phyloP scores from a whole-genome alignment of 345 rosid genomes.

The Limnanthes douglasii region DNA sequence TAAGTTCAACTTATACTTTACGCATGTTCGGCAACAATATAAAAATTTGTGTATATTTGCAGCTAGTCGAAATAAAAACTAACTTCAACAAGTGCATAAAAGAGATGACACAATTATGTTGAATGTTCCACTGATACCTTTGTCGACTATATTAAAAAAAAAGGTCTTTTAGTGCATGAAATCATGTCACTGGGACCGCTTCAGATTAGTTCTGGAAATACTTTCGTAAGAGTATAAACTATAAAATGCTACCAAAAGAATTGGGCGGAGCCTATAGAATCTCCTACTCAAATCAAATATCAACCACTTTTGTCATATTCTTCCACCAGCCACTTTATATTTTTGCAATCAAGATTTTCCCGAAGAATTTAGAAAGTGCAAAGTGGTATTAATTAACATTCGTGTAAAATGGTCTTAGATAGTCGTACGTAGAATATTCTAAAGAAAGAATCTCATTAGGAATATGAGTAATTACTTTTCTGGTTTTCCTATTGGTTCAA shows the following conservation, averaged over 20 bases:
- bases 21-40: constrained; percentile 1
- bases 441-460: too few relatives aligned
- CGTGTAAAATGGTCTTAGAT: too few relatives aligned
- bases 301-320: too few relatives aligned
- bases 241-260: not conserved
- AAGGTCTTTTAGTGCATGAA: constrained; percentile 87
- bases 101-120: constrained; percentile 27
- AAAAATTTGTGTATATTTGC: not conserved
- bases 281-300: too few relatives aligned
- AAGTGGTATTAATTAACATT: too few relatives aligned
- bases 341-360: too few relatives aligned
- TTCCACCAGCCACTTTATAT: too few relatives aligned
- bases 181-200: constrained; percentile 72
- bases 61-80: too few relatives aligned
- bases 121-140: constrained; percentile 54
- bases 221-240: constrained; percentile 5
- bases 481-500: too few relatives aligned
- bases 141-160: constrained; percentile 66
- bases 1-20: constrained; percentile 70
- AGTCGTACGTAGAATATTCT: too few relatives aligned
- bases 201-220: constrained; percentile 57
- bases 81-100: constrained; percentile 5
- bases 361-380: too few relatives aligned
- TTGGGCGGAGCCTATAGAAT: not conserved
- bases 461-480: too few relatives aligned